phyloP scores from a whole-genome alignment of 139 green algal genomes.

The Edaphochlamys debaryana region DNA sequence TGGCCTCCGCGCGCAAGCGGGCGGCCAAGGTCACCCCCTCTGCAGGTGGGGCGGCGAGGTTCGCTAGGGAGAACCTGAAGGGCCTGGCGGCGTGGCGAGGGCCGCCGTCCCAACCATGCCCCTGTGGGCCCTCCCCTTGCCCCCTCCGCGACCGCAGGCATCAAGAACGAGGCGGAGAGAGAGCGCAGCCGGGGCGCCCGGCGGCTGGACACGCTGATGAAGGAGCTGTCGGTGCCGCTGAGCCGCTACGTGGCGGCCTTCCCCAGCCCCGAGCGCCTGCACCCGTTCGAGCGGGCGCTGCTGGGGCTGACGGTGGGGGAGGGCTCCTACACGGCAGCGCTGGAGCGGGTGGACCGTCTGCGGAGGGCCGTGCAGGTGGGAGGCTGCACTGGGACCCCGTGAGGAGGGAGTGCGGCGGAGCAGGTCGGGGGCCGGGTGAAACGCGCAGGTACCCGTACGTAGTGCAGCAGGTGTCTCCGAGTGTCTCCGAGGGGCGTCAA shows the following conservation, averaged over 20 bases:
- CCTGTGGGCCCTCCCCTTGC: background rate
- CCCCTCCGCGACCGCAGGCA: constrained; percentile 21
- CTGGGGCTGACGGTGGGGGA: constrained; percentile 90
- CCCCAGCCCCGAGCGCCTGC: constrained; percentile 68
- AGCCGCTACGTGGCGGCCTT: constrained; percentile 78
- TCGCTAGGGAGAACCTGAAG: too few species aligned
- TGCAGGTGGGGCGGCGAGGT: background rate
- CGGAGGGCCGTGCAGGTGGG: constrained; percentile 70
- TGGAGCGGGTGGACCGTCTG: constrained; percentile 69
- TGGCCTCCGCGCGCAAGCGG: constrained; percentile 73
- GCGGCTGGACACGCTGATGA: constrained; percentile 82
- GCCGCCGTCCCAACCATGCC: background rate
- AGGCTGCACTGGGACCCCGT: too few species aligned
- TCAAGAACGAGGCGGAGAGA: constrained; percentile 81
- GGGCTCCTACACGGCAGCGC: constrained; percentile 42
- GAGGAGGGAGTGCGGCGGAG: too few species aligned
- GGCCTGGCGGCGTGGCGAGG: background rate
- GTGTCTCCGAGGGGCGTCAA: too few species aligned
- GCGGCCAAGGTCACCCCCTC: constrained; percentile 49
- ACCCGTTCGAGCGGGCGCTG: constrained; percentile 92
- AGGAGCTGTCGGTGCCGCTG: constrained; percentile 76
- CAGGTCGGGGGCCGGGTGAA: too few species aligned
- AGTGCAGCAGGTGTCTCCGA: too few species aligned
- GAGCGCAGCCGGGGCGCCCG: constrained; percentile 74
- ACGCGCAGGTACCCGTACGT: too few species aligned